Evolutionary conservation across 345 rosid genomes (phyloP), one percentile per base, ranked within the genome.

Genomic region (Psidium friedrichsthalianum): DNA sequence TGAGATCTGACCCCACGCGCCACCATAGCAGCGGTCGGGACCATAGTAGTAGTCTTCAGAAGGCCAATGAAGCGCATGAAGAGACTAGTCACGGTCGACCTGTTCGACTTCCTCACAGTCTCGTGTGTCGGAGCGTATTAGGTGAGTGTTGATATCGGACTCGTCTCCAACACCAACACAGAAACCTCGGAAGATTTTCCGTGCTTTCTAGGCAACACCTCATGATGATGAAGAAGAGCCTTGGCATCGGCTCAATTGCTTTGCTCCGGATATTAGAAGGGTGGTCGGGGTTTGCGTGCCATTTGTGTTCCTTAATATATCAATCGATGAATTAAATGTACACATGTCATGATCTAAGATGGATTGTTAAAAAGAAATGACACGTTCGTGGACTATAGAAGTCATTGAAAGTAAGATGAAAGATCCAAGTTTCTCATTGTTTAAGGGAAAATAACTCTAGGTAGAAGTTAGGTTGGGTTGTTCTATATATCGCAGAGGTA

Each of bases 21-120:
- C 44, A 52, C 87, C 83, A 24, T 6, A 5, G n/a, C 51, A 51
- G 14, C 56, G 49, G 52, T 78, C 32, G 25, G 21, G 84, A 85
- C 44, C 36, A 90, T 91, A 90, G 94, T 93, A 49, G 94, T 93
- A 49, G 90, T 92, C 3, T 90, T 87, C 87, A 89, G 88, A 15
- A 86, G 92, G 84, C 91, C 92, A 2, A 24, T 90, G 82, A 92
- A 93, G 89, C 87, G 91, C 84, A 88, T 90, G 93, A 92, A 91
- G 90, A 88, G 93, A 80, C 88, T 92, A 83, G 93, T 93, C 76
- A 90, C 93, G 1, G 92, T 92, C 14, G 93, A 92, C 86, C 92
- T 93, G 55, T 87, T 87, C 82, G 36, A 36, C 36, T 36, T 36
- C 36, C 36, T 36, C 36, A 36, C 36, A 3, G 36, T 36, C 36